Percentiles rank a stretch among this genome's conserved stretches.
Evolutionary conservation across 1,284 basidiomycete species (phyloP).

Genomic region (Ustilago xerochloae): DNA sequence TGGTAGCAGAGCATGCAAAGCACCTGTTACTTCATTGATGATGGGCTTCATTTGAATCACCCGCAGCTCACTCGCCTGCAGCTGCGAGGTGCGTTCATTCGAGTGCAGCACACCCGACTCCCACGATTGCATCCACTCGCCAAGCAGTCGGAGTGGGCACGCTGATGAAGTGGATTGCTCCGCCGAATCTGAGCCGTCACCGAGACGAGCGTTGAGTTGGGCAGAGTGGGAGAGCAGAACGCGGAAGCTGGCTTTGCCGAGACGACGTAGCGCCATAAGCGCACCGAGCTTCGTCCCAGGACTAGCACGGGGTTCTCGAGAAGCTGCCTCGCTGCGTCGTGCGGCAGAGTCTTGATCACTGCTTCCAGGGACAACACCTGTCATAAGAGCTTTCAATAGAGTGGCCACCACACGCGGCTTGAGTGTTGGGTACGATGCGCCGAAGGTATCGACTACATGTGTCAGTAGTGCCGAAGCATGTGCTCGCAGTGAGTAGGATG

Average conservation of each 20-base stretch:
- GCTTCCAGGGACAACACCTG: slow-evolving; percentile 59
- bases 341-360: slow-evolving; percentile 37
- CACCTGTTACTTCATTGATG: slow-evolving; percentile 32
- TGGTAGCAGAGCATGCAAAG: slow-evolving; percentile 45
- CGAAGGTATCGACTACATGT: slow-evolving; percentile 77
- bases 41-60: slow-evolving; percentile 30
- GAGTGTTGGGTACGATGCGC: slow-evolving; percentile 79
- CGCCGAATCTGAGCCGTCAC: slow-evolving; percentile 14
- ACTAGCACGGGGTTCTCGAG: slow-evolving; percentile 36
- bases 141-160: slow-evolving; percentile 42
- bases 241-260: slow-evolving; percentile 60
- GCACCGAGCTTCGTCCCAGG: slow-evolving; percentile 64
- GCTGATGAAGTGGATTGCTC: slow-evolving; percentile 7
- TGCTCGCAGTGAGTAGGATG: slow-evolving; percentile 48
- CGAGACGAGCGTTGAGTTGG: slow-evolving; percentile 30
- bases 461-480: slow-evolving; percentile 76
- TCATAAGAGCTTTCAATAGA: slow-evolving; percentile 83
- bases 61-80: slow-evolving; percentile 10
- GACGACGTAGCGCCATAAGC: slow-evolving; percentile 56
- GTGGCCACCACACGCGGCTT: slow-evolving; percentile 92
- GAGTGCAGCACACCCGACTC: slow-evolving; percentile 30
- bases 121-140: slow-evolving; percentile 52
- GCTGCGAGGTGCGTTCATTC: slow-evolving; percentile 1
- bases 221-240: slow-evolving; percentile 46
- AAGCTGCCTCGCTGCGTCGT: slow-evolving; percentile 11